Evolutionary conservation across 768 basidiomycete species (phyloP).

Genomic region (Boletales sp.): DNA sequence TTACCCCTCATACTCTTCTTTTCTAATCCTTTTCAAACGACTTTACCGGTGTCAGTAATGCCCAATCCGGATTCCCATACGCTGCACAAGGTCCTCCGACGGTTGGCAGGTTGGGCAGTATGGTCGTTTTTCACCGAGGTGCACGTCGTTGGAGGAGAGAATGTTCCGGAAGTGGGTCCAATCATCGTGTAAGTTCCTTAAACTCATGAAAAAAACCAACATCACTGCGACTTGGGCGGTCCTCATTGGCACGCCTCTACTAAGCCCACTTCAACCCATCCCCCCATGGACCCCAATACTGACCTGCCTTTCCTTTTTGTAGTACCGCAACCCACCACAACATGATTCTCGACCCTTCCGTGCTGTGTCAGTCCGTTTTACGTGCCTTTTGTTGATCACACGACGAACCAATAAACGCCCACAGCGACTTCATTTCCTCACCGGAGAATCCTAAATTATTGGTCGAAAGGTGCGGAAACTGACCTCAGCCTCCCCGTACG

Average conservation of each 20-base stretch:
- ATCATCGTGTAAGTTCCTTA: constrained; percentile 75
- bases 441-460: constrained; percentile 78
- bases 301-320: constrained; percentile 11
- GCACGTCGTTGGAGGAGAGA: constrained; percentile 80
- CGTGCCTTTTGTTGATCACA: constrained; percentile 10
- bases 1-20: constrained; percentile 7
- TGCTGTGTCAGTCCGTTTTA: constrained; percentile 59
- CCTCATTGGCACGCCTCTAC: not conserved
- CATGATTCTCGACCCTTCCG: constrained; percentile 88
- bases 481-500: constrained; percentile 8
- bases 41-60: constrained; percentile 8
- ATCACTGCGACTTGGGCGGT: constrained; percentile 2
- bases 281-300: constrained; percentile 7
- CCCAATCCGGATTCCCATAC: constrained; percentile 36
- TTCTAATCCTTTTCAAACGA: constrained; percentile 6
- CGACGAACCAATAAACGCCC: constrained; percentile 17
- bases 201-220: not conserved
- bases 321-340: constrained; percentile 90
- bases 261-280: not conserved
- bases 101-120: constrained; percentile 68
- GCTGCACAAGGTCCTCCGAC: constrained; percentile 69
- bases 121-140: constrained; percentile 88
- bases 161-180: constrained; percentile 85
- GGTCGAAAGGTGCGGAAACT: constrained; percentile 77
- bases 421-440: constrained; percentile 82